Evolutionary conservation across 2,329 filamentous ascomycete genomes (phyloP).

Genomic region (Intubia oerlemansii): DNA sequence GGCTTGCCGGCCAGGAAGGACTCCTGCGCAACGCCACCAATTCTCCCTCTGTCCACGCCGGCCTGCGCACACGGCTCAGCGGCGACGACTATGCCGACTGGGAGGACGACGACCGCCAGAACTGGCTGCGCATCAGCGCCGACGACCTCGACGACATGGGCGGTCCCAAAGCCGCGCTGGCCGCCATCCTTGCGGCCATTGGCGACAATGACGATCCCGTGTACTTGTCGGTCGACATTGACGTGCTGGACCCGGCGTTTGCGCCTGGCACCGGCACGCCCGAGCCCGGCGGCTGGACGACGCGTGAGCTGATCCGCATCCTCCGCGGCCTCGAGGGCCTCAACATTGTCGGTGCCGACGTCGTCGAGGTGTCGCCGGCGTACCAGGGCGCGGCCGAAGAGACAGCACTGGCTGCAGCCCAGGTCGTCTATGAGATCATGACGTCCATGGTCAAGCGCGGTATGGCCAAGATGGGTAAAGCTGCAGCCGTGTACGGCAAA

Average conservation of each 20-base stretch:
- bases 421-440: slow-evolving; percentile 71
- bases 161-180: slow-evolving; percentile 34
- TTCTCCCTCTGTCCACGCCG: slow-evolving; percentile 60
- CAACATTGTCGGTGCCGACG: slow-evolving; percentile 74
- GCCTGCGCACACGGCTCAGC: slow-evolving; percentile 55
- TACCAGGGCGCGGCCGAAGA: slow-evolving; percentile 67
- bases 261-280: slow-evolving; percentile 50
- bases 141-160: slow-evolving; percentile 80
- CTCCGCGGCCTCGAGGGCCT: slow-evolving; percentile 60
- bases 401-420: slow-evolving; percentile 64
- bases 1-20: slow-evolving; percentile 64
- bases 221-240: slow-evolving; percentile 15
- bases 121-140: slow-evolving; percentile 59
- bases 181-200: slow-evolving; percentile 43
- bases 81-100: slow-evolving; percentile 45
- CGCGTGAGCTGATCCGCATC: slow-evolving; percentile 66
- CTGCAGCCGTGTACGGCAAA: slow-evolving; percentile 5
- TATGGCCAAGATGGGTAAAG: slow-evolving; percentile 16
- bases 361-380: slow-evolving; percentile 73
- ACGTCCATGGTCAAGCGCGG: slow-evolving; percentile 41
- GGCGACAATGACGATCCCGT: slow-evolving; percentile 56
- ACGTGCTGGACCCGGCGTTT: slow-evolving; percentile 17
- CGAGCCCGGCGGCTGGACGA: slow-evolving; percentile 82
- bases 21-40: slow-evolving; percentile 48
- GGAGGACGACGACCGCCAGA: slow-evolving; percentile 51